These are phyloP conservation scores for Rhododendron simsii DNA, from an alignment of 148 eudicot species.

Conservation along the genomic window DNA sequence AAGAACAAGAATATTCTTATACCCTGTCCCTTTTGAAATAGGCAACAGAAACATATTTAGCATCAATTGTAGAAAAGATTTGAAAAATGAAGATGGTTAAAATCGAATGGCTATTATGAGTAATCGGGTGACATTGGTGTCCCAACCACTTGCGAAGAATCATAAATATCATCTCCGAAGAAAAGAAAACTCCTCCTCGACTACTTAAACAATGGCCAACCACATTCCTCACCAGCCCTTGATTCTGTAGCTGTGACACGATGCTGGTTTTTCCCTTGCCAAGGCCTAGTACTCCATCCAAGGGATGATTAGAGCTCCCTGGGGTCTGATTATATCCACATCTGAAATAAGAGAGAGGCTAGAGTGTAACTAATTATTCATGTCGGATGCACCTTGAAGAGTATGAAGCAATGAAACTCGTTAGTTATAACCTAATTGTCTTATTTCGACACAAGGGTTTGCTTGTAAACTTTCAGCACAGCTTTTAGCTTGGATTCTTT, in stretches of 20 bases:
- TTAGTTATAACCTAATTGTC: not conserved
- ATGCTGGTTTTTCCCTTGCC: constrained; percentile 80
- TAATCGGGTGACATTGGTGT: constrained; percentile 70
- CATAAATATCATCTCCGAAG: constrained; percentile 68
- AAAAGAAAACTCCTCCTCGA: constrained; percentile 73
- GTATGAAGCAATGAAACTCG: not conserved
- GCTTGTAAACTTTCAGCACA: not conserved
- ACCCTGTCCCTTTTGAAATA: constrained; percentile 37
- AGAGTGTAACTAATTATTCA: not conserved
- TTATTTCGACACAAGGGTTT: not conserved
- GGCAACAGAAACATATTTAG: not conserved
- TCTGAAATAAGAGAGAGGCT: constrained; percentile 25
- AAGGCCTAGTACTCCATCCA: constrained; percentile 94
- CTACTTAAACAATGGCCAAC: constrained; percentile 83
- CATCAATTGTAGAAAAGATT: not conserved
- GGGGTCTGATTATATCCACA: constrained; percentile 94
- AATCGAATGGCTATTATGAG: constrained; percentile 32
- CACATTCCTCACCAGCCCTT: constrained; percentile 65
- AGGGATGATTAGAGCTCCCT: constrained; percentile 47
- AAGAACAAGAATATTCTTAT: constrained; percentile 58
- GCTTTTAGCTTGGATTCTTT: not conserved
- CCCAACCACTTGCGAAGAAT: constrained; percentile 62
- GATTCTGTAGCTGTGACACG: constrained; percentile 64
- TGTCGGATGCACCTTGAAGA: not conserved
- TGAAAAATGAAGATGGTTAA: not conserved